Evolutionary conservation across 164 flowering plant species (phyloP).

Genomic region (Annona cherimola): DNA sequence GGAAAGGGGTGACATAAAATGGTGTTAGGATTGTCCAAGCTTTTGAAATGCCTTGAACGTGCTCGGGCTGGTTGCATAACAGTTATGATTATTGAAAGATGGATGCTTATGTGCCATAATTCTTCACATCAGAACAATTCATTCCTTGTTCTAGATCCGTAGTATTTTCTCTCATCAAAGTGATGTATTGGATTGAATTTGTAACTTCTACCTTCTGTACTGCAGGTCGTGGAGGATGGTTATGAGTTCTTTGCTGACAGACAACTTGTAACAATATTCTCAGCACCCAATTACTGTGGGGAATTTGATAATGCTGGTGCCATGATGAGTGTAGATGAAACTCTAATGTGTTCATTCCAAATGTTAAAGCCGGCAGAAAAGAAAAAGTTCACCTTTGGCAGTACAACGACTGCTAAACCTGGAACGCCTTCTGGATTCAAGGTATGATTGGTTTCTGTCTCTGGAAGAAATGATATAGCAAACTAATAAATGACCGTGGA

Average conservation of each 20-base stretch:
- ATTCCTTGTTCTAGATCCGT: background rate
- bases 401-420: constrained; percentile 26
- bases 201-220: background rate
- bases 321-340: constrained; percentile 92
- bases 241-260: constrained; percentile 48
- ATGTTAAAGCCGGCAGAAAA: constrained; percentile 62
- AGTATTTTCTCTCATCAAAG: too few relatives aligned
- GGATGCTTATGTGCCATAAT: background rate
- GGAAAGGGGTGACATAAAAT: background rate
- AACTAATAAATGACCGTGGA: background rate
- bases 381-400: constrained; percentile 44
- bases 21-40: background rate
- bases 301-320: constrained; percentile 91
- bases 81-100: background rate
- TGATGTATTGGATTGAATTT: background rate
- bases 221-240: constrained; percentile 40
- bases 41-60: background rate
- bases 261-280: constrained; percentile 84
- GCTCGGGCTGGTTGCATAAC: background rate
- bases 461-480: background rate
- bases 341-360: constrained; percentile 81
- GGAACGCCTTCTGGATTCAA: constrained; percentile 31
- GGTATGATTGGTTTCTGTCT: constrained; percentile 7
- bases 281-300: constrained; percentile 88
- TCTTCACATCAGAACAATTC: background rate